A percentile compares a stretch with the other conserved stretches of the same genome.
phyloP scores from a whole-genome alignment of 495 filamentous ascomycete genomes.

The Aspergillus baeticus region DNA sequence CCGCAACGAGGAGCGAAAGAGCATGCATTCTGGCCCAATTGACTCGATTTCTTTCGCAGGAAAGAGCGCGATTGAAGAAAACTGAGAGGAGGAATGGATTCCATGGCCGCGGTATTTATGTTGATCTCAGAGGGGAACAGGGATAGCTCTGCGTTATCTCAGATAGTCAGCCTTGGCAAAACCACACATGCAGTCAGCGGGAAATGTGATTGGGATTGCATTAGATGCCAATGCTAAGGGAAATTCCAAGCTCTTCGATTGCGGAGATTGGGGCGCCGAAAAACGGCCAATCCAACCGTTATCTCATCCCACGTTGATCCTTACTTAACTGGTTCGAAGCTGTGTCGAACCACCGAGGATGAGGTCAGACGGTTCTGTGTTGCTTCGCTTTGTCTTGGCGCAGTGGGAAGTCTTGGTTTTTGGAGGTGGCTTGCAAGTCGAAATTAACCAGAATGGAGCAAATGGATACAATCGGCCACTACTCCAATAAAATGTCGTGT shows the following conservation, averaged over 20 bases:
- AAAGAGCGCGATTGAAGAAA: not conserved
- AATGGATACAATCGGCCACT: too few species aligned
- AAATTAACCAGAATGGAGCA: not conserved
- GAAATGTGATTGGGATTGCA: conserved; percentile 15
- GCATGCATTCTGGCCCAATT: conserved; percentile 14
- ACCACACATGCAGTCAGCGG: conserved; percentile 11
- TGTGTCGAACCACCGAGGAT: not conserved
- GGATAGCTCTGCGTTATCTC: not conserved
- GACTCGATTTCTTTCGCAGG: not conserved
- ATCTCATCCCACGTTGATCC: conserved; percentile 10
- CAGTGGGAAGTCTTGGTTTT: not conserved
- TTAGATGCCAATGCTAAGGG: not conserved
- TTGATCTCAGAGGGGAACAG: not conserved
- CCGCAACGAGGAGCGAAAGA: conserved; percentile 12
- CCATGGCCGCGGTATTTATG: conserved; percentile 4
- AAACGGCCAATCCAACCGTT: conserved; percentile 5
- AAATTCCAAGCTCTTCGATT: not conserved
- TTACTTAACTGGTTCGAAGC: conserved; percentile 2
- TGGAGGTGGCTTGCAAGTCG: not conserved
- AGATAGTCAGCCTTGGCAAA: conserved; percentile 6
- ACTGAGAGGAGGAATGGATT: not conserved
- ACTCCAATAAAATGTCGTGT: too few species aligned
- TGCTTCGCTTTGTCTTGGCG: not conserved
- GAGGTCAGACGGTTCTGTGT: not conserved
- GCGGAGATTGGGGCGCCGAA: not conserved